These are phyloP conservation scores for Desmodesmus armatus DNA, from an alignment of 139 green algal species.

Conservation along the genomic window DNA sequence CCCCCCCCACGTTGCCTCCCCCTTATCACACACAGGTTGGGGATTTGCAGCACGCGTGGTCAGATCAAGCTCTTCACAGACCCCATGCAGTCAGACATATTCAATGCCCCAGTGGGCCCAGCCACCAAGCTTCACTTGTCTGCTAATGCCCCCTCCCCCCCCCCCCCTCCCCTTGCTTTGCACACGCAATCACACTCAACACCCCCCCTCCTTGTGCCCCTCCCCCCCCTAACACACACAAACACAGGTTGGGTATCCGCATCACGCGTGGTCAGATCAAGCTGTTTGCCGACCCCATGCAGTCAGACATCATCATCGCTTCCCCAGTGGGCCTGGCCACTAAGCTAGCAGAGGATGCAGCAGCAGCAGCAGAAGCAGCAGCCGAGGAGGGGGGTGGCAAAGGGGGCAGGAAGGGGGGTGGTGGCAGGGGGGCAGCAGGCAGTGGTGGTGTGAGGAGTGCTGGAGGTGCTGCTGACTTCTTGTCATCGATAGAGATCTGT, in stretches of 20 bases:
- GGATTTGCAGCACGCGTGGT: slow-evolving; percentile 92
- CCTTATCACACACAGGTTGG: slow-evolving; percentile 79
- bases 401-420: slow-evolving; percentile 1
- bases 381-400: slow-evolving; percentile 7
- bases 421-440: slow-evolving; percentile 5
- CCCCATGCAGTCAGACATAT: slow-evolving; percentile 91
- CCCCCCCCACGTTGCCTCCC: no score
- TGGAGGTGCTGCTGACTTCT: slow-evolving; percentile 80
- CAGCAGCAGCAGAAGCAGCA: slow-evolving; percentile 43
- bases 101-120: slow-evolving; percentile 92
- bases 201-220: no score
- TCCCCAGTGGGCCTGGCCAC: slow-evolving; percentile 93
- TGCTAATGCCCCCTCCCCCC: no score
- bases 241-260: slow-evolving; percentile 88
- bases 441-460: slow-evolving; percentile 39
- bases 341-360: slow-evolving; percentile 65
- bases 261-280: slow-evolving; percentile 80
- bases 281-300: slow-evolving; percentile 89
- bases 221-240: no score
- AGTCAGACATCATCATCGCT: slow-evolving; percentile 94
- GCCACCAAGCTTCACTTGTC: slow-evolving; percentile 89
- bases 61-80: slow-evolving; percentile 85
- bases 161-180: no score
- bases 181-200: no score
- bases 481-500: slow-evolving; percentile 93